Evolutionary conservation across 169 alveolate genomes (phyloP).

Genomic region (Fabrea salina): DNA sequence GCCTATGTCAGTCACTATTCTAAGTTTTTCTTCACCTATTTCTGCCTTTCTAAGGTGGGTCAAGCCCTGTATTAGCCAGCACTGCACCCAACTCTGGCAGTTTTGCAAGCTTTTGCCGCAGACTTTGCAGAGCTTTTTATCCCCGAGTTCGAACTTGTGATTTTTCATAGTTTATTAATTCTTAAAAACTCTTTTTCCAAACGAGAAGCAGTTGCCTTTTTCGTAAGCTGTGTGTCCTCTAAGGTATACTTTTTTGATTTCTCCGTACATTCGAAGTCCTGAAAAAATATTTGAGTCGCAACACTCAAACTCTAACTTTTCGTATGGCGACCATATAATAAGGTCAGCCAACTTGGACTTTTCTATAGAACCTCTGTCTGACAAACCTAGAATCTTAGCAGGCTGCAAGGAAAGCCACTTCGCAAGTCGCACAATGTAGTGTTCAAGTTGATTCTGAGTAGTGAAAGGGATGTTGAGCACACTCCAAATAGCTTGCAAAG

Average conservation of each 20-base stretch:
- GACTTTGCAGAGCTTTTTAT: too few species aligned
- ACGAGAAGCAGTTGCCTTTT: too few species aligned
- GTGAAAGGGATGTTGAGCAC: not conserved
- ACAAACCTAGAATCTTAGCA: slow-evolving; percentile 27
- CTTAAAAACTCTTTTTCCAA: too few species aligned
- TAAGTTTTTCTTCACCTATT: too few species aligned
- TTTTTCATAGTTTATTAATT: too few species aligned
- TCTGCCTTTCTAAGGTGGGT: too few species aligned
- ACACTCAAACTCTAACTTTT: not conserved
- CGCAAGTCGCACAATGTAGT: slow-evolving; percentile 15
- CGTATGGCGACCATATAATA: slow-evolving; percentile 32
- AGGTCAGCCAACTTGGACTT: slow-evolving; percentile 35
- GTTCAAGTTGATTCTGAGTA: not conserved
- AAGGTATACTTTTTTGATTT: slow-evolving; percentile 15
- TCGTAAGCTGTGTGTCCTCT: slow-evolving; percentile 16
- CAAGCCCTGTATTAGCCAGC: too few species aligned
- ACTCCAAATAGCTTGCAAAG: slow-evolving; percentile 24
- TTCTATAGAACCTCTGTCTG: slow-evolving; percentile 28
- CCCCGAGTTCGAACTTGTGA: too few species aligned
- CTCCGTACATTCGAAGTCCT: slow-evolving; percentile 4
- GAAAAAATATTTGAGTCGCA: not conserved
- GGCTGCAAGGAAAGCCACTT: slow-evolving; percentile 28
- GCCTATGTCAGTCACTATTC: too few species aligned
- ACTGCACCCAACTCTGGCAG: too few species aligned
- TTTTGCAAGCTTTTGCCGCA: too few species aligned